Base-by-base conservation (phyloP, 345 rosid genomes). In the Limnanthes douglasii region DNA sequence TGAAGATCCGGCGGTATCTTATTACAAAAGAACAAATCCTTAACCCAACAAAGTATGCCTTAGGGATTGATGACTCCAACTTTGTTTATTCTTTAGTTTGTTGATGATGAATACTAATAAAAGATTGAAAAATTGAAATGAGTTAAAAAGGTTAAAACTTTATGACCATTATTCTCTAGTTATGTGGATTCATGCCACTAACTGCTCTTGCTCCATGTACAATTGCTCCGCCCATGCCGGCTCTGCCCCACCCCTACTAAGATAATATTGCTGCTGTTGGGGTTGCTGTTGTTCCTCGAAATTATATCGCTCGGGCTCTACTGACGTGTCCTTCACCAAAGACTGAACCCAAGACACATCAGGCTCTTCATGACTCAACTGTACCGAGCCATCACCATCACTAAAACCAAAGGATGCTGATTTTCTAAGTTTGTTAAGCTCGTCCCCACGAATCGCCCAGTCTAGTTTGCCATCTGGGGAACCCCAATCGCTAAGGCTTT, bases 221-320 rank as follows among this genome's bases (percentile, higher is more conserved):
- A 75, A 31, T 43, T 80, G 90, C 59, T 79, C 96, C 73, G 61
- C 65, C 93, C 82, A 69, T 32, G 75, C 65, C 4, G 88, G 73
- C 18, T 74, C 75, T 0, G 50, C 21, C 18, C 55, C 54, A 11
- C 62, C 63, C 2, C 43, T 21, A 48, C 45, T 46, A 14, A 41
- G 49, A 44, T 67, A 62, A 35, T 52, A 56, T 45, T 65, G 70
- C 45, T 58, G 63, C 43, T 54, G 62, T 27, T 49, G 55, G 18
- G 36, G 24, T 5, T 39, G 39, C 50, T 53, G 45, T 38, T 52
- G 66, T n/a, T n/a, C n/a, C 45, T 61, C 65, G 5, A 47, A 45
- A 43, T 52, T 63, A 12, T 39, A 28, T 11, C 41, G 61, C 19
- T 37, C 44, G 7, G 59, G 16, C 15, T 60, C 26, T 29, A 32